Base-by-base conservation (phyloP, 2,329 filamentous ascomycete genomes). In the Stagonosporopsis chrysanthemi region DNA sequence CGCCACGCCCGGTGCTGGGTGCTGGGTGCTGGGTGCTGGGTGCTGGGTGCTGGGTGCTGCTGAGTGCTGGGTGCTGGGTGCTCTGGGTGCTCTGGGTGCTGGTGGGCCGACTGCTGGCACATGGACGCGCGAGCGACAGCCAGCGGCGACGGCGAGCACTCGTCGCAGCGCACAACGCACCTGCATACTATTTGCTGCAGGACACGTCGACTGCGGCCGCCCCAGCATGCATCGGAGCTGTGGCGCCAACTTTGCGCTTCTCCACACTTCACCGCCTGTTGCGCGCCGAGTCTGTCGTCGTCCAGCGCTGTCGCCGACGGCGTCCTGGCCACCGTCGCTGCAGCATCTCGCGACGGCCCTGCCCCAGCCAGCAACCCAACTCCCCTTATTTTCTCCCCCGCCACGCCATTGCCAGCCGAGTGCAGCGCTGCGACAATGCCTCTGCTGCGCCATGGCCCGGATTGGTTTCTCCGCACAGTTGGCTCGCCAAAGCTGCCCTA, bases 381-480 rank as follows among this genome's bases (percentile, higher is more conserved):
- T 26, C 24, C 24, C 24, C 24, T 7, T 26, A 4, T 26, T 7
- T 7, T 3, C 31, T 22, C 39, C 22, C 57, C 40, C 23, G 41
- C 52, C 52, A 6, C 33, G 57, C 52, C 11, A 33, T 33, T 28
- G 33, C n/a, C 41, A 11, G 22, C 29, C 29, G 15, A 23, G 38
- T 36, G 17, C 29, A 24, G 54, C 43, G 43, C 22, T 44, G 52
- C 52, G 58, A 45, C 57, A 44, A 24, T 52, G 55, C 58, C 56
- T 51, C 55, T 45, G 59, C 64, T 61, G 60, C 59, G 60, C 60
- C 49, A 64, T 61, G 11, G 62, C 63, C 42, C 36, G 45, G 56
- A 52, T 54, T 62, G 61, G 7, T 58, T 12, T 64, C 67, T 69
- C 66, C 65, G 62, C 67, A 69, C 52, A 59, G 57, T 59, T 65